phyloP scores from a whole-genome alignment of 805 yeast genomes.

The Yarrowia sp. region DNA sequence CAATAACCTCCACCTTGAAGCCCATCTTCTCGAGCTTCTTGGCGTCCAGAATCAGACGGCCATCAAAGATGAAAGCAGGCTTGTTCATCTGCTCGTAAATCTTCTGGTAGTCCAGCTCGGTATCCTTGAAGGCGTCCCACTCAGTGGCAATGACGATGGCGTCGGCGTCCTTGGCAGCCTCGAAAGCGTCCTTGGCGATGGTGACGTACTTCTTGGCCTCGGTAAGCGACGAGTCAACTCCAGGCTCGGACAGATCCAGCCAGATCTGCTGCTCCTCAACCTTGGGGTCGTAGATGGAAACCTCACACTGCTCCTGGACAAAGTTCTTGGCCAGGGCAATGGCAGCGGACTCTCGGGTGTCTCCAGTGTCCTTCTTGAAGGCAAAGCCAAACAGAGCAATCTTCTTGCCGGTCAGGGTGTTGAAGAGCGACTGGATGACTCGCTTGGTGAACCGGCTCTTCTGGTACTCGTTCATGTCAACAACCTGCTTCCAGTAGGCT shows the following conservation, averaged over 20 bases:
- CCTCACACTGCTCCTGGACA: constrained; percentile 34
- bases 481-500: constrained; percentile 27
- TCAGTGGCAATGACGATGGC: constrained; percentile 36
- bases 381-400: constrained; percentile 36
- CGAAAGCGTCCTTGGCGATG: constrained; percentile 31
- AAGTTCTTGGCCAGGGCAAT: constrained; percentile 34
- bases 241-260: constrained; percentile 23
- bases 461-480: constrained; percentile 37
- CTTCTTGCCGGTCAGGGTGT: constrained; percentile 35
- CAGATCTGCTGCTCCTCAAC: constrained; percentile 35
- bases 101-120: constrained; percentile 33
- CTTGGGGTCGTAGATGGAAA: constrained; percentile 36
- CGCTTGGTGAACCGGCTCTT: constrained; percentile 35
- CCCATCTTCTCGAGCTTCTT: constrained; percentile 33
- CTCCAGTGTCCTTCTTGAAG: constrained; percentile 38
- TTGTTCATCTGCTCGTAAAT: constrained; percentile 34
- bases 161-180: constrained; percentile 34
- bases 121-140: constrained; percentile 36
- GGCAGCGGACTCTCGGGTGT: constrained; percentile 37
- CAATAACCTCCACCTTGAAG: constrained; percentile 35
- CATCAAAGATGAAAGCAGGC: constrained; percentile 36
- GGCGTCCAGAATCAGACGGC: constrained; percentile 33
- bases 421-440: constrained; percentile 33
- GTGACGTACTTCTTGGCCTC: constrained; percentile 31
- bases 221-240: constrained; percentile 24